phyloP scores from a whole-genome alignment of 805 yeast species.

The Sugiyamaella americana region DNA sequence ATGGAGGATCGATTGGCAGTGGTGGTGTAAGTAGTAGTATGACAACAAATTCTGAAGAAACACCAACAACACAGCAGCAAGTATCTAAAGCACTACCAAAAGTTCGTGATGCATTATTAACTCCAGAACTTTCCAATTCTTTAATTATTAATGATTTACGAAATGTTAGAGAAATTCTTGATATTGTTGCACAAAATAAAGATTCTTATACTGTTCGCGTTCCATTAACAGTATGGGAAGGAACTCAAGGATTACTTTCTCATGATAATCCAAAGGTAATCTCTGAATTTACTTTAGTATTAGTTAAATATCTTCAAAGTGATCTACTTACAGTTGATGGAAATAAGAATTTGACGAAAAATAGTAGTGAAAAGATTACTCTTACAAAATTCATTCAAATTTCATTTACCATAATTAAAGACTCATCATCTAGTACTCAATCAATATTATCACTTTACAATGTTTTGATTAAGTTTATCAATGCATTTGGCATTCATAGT shows the following conservation, averaged over 20 bases:
- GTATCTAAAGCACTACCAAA: not conserved
- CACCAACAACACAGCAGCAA: not conserved
- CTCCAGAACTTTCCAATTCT: not conserved
- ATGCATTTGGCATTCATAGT: conserved; percentile 11
- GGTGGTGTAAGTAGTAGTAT: not conserved
- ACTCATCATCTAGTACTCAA: not conserved
- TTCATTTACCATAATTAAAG: not conserved
- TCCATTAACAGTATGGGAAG: conserved; percentile 27
- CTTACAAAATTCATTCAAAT: not conserved
- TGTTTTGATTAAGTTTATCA: conserved; percentile 8
- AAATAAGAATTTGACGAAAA: not conserved
- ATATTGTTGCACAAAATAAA: conserved; percentile 1
- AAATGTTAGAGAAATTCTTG: conserved; percentile 22
- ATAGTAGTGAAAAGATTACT: not conserved
- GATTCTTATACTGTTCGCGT: conserved; percentile 9
- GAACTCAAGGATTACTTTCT: conserved; percentile 27
- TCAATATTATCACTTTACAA: conserved; percentile 10
- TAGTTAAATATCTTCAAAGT: conserved; percentile 20
- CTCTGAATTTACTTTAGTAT: conserved; percentile 21
- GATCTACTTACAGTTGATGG: not conserved
- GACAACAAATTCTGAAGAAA: conserved; percentile 1
- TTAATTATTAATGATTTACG: conserved; percentile 21
- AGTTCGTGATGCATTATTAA: not conserved
- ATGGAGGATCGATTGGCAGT: not conserved
- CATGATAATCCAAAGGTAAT: conserved; percentile 21